These are phyloP conservation scores for Phytophthora ramorum DNA, from an alignment of 352 stramenopile genomes.

Conservation along the genomic window DNA sequence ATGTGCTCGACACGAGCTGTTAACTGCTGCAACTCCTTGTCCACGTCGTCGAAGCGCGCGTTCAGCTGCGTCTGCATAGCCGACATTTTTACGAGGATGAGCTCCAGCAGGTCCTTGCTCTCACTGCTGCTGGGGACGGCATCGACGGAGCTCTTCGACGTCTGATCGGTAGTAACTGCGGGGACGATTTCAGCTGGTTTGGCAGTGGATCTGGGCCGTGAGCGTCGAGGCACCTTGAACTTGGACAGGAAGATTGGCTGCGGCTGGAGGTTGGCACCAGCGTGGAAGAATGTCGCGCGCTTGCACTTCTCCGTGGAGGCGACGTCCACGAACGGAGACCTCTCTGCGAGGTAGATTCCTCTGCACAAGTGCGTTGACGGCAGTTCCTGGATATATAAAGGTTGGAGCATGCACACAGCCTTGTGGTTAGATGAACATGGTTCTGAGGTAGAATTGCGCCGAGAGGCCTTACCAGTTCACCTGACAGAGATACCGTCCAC, in stretches of 20 bases:
- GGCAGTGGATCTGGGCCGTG: no score
- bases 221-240: conserved; percentile 56
- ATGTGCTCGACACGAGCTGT: conserved; percentile 43
- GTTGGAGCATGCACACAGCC: background rate
- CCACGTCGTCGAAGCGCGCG: conserved; percentile 58
- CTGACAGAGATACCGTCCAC: conserved; percentile 46
- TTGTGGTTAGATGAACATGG: background rate
- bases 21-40: conserved; percentile 50
- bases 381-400: conserved; percentile 43
- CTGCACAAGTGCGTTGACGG: conserved; percentile 51
- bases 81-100: conserved; percentile 41
- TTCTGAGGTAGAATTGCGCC: background rate
- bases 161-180: conserved; percentile 23
- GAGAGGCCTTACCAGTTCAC: conserved; percentile 49
- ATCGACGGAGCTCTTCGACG: conserved; percentile 15
- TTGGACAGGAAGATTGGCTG: conserved; percentile 54
- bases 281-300: conserved; percentile 54
- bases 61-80: conserved; percentile 57
- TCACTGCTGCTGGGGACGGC: background rate
- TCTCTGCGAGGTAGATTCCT: conserved; percentile 46
- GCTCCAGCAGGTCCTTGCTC: conserved; percentile 18
- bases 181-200: background rate
- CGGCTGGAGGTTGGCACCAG: conserved; percentile 27
- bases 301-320: conserved; percentile 60
- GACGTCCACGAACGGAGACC: conserved; percentile 60